Percentiles rank a stretch among this genome's conserved stretches.
Conservation (phyloP, 1,284 basidiomycete species). For the Pterulicium gracile region DNA sequence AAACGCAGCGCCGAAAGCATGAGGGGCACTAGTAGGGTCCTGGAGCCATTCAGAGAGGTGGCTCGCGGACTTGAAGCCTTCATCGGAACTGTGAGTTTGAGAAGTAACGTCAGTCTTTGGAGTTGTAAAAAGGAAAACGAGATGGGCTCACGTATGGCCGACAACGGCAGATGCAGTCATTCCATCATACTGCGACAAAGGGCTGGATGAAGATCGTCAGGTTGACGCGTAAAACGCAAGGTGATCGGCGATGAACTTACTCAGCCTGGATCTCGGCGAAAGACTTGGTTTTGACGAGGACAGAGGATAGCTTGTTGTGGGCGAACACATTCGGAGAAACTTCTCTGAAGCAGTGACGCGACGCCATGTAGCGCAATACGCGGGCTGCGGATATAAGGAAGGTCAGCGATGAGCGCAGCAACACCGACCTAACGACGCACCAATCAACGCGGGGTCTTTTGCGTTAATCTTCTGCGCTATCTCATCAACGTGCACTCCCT, state of each 20-base stretch:
- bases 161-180: background rate
- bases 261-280: background rate
- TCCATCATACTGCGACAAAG: background rate
- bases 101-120: too few relatives aligned
- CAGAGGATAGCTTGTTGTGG: constrained; percentile 1
- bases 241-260: background rate
- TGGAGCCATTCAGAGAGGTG: background rate
- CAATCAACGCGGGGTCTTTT: background rate
- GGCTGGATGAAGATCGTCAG: background rate
- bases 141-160: background rate
- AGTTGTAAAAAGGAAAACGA: too few relatives aligned
- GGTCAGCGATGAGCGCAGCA: background rate
- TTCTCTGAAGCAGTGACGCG: constrained; percentile 3
- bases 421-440: background rate
- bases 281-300: background rate
- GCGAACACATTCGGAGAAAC: constrained; percentile 1
- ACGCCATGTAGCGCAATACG: constrained; percentile 1
- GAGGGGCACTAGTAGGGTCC: background rate
- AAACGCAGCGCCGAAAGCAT: background rate
- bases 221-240: background rate
- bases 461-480: background rate
- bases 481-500: constrained; percentile 5
- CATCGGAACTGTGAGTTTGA: background rate
- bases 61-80: background rate
- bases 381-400: constrained; percentile 2